phyloP scores from a whole-genome alignment of 139 green algal species.

The Nannochloris sp. region DNA sequence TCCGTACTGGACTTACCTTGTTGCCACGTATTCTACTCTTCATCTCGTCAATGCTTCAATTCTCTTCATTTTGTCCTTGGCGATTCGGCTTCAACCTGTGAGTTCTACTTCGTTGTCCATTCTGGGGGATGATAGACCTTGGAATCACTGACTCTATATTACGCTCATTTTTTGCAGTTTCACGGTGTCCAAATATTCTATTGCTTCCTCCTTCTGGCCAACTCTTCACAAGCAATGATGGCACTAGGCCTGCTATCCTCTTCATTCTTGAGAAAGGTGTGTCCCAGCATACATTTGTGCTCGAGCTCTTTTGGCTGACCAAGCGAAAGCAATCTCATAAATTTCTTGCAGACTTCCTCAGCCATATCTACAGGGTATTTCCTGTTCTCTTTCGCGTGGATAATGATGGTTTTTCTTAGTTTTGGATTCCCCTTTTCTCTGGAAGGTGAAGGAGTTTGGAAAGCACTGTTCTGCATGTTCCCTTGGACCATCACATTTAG shows the following conservation, averaged over 20 bases:
- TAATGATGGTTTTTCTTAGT: constrained; percentile 27
- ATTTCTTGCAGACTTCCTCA: constrained; percentile 39
- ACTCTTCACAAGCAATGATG: too few species aligned
- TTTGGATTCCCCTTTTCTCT: constrained; percentile 50
- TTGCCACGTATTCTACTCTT: too few species aligned
- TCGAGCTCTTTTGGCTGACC: constrained; percentile 46
- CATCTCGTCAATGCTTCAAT: too few species aligned
- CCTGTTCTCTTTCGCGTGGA: constrained; percentile 61
- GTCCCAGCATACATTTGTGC: constrained; percentile 39
- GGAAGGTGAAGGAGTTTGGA: not conserved
- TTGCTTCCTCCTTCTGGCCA: too few species aligned
- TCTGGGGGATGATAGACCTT: too few species aligned
- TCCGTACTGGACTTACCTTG: too few species aligned
- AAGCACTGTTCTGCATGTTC: constrained; percentile 48
- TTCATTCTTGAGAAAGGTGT: constrained; percentile 49
- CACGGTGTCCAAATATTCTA: too few species aligned
- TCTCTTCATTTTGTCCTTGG: too few species aligned
- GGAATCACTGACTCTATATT: too few species aligned
- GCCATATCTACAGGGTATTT: constrained; percentile 50
- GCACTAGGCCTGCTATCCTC: constrained; percentile 12
- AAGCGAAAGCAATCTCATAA: constrained; percentile 38
- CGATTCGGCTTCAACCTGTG: too few species aligned
- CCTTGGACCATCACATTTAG: constrained; percentile 73
- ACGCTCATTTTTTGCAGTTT: too few species aligned
- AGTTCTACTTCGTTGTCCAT: too few species aligned